These are phyloP conservation scores for Juncus inflexus DNA, from an alignment of 176 grass and related monocot species.

Conservation along the genomic window DNA sequence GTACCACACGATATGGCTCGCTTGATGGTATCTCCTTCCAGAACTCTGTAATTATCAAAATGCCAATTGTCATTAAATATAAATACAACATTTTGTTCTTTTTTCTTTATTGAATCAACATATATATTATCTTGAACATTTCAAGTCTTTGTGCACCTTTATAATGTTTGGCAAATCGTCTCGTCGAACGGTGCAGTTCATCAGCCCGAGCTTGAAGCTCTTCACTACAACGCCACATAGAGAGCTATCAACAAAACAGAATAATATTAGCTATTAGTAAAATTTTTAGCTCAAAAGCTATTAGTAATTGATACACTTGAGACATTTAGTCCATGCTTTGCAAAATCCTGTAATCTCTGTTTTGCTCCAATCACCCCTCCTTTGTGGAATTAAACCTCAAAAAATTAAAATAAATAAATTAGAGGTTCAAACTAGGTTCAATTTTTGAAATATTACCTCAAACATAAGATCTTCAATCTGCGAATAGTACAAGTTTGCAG, in stretches of 20 bases:
- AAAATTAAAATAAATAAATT: conserved; percentile 10
- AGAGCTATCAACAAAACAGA: conserved; percentile 43
- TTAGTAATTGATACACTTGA: not conserved
- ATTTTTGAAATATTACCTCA: conserved; percentile 41
- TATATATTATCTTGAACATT: too few relatives aligned
- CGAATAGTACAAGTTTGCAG: conserved; percentile 68
- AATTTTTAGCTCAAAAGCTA: conserved; percentile 1
- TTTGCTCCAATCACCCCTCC: too few relatives aligned
- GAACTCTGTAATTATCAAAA: conserved; percentile 48
- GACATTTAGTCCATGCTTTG: too few relatives aligned
- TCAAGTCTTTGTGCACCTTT: conserved; percentile 42
- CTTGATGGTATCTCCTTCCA: conserved; percentile 65
- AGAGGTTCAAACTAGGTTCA: not conserved
- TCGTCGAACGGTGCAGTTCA: conserved; percentile 31
- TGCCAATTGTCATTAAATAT: too few relatives aligned
- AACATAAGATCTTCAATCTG: conserved; percentile 88
- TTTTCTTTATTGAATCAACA: too few relatives aligned
- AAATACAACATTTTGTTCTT: too few relatives aligned
- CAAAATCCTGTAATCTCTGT: not conserved
- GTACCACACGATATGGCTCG: conserved; percentile 78
- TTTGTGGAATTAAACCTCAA: too few relatives aligned
- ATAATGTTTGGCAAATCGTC: conserved; percentile 62
- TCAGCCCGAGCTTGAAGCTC: conserved; percentile 61
- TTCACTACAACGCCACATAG: conserved; percentile 81
- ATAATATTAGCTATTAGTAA: conserved; percentile 5